phyloP scores from a whole-genome alignment of 2,329 filamentous ascomycete genomes.

The Aspergillus sp. region DNA sequence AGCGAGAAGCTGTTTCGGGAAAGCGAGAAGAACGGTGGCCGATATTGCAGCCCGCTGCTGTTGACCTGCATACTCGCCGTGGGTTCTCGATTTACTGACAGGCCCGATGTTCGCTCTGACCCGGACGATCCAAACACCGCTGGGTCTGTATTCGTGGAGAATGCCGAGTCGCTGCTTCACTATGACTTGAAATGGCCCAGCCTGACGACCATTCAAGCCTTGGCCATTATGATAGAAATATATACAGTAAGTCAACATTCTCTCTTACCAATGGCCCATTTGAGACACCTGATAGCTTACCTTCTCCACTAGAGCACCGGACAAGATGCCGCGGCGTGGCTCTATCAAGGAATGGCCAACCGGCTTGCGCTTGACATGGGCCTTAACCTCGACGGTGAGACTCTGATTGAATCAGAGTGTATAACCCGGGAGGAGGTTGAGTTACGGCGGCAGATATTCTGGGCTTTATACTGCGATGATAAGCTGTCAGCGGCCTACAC shows the following conservation, averaged over 20 bases:
- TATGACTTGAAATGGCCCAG: background rate
- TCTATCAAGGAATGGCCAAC: background rate
- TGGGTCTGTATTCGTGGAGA: background rate
- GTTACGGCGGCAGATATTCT: background rate
- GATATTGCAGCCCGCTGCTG: background rate
- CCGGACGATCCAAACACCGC: background rate
- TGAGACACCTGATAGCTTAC: background rate
- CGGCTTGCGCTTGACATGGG: background rate
- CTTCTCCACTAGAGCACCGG: background rate
- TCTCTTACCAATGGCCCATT: no score
- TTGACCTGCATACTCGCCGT: background rate
- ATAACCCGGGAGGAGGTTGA: background rate
- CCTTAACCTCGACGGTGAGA: background rate
- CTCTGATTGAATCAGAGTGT: background rate
- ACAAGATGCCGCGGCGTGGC: background rate
- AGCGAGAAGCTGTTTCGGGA: background rate
- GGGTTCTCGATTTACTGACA: background rate
- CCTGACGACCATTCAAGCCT: background rate
- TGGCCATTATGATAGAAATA: background rate
- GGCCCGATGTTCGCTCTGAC: background rate
- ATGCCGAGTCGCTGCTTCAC: background rate
- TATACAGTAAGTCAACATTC: background rate
- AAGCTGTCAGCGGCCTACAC: background rate
- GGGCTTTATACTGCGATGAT: background rate
- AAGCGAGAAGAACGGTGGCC: background rate